Evolutionary conservation across 345 rosid species (phyloP).

Genomic region (Cardamine chenopodiifolia): DNA sequence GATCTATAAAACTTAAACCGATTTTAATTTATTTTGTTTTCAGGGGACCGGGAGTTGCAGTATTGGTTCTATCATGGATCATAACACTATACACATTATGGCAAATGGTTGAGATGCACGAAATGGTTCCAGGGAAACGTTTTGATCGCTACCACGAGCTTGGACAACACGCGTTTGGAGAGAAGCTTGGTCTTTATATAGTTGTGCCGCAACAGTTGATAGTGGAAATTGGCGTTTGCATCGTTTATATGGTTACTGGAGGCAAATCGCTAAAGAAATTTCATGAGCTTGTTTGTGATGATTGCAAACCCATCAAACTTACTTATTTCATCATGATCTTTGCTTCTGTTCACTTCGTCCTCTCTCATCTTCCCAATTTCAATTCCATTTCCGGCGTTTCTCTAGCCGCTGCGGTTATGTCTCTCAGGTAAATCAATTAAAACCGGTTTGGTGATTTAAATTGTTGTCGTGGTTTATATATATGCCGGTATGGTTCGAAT

Average conservation of each 20-base stretch:
- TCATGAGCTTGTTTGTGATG: constrained; percentile 49
- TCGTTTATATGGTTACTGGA: constrained; percentile 88
- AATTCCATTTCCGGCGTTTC: constrained; percentile 79
- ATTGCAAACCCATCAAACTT: constrained; percentile 51
- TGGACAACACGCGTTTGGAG: constrained; percentile 80
- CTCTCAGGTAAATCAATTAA: constrained; percentile 53
- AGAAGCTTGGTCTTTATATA: constrained; percentile 75
- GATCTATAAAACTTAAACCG: neutral
- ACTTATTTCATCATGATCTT: constrained; percentile 76
- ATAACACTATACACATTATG: constrained; percentile 56
- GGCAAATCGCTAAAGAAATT: constrained; percentile 71
- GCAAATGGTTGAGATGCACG: constrained; percentile 95
- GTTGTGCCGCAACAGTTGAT: constrained; percentile 83
- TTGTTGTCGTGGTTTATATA: neutral
- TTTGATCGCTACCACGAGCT: constrained; percentile 83
- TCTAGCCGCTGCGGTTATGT: constrained; percentile 80
- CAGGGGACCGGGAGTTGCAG: constrained; percentile 43
- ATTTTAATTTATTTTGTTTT: neutral
- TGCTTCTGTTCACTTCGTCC: constrained; percentile 78
- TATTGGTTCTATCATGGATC: constrained; percentile 37
- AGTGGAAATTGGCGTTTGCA: constrained; percentile 65
- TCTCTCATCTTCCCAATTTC: constrained; percentile 83
- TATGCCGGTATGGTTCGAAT: neutral
- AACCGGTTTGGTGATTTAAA: neutral
- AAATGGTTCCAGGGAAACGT: constrained; percentile 74